Evolutionary conservation across 2,329 filamentous ascomycete species (phyloP).

Genomic region (Aspergillus texensis): DNA sequence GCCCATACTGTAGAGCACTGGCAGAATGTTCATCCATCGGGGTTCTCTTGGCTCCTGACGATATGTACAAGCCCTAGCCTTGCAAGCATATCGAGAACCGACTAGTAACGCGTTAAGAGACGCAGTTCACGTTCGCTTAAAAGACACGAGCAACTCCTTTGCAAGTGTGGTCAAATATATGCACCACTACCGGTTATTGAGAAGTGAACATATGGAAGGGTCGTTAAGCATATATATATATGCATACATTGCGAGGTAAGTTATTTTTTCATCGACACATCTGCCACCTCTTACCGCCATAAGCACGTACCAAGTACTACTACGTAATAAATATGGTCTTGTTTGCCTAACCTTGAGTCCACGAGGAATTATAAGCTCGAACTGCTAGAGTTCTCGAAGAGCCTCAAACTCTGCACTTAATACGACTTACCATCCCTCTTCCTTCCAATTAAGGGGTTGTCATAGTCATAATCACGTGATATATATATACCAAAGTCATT

Average conservation of each 20-base stretch:
- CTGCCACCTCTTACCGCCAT: slow-evolving; percentile 3
- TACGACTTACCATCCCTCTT: background rate
- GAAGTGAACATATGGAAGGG: slow-evolving; percentile 7
- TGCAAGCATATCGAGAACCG: slow-evolving; percentile 34
- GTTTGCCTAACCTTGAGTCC: too few species aligned
- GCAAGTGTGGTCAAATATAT: background rate
- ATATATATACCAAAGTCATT: background rate
- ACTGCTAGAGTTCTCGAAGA: too few species aligned
- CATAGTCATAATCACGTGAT: background rate
- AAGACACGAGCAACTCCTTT: background rate
- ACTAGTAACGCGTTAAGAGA: slow-evolving; percentile 3
- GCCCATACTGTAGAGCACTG: slow-evolving; percentile 60
- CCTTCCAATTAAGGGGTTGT: background rate
- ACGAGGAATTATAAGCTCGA: background rate
- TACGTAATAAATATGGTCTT: too few species aligned
- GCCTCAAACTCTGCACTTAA: background rate
- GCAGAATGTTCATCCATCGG: slow-evolving; percentile 60
- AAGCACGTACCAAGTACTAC: background rate
- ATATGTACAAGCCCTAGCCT: slow-evolving; percentile 25
- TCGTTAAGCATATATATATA: background rate
- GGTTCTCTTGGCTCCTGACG: slow-evolving; percentile 41
- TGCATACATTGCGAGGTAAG: background rate
- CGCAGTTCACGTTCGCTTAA: background rate
- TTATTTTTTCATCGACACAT: background rate
- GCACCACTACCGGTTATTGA: slow-evolving; percentile 10